These are phyloP conservation scores for Flammula alnicola DNA, from an alignment of 1,284 basidiomycete species.

Conservation along the genomic window DNA sequence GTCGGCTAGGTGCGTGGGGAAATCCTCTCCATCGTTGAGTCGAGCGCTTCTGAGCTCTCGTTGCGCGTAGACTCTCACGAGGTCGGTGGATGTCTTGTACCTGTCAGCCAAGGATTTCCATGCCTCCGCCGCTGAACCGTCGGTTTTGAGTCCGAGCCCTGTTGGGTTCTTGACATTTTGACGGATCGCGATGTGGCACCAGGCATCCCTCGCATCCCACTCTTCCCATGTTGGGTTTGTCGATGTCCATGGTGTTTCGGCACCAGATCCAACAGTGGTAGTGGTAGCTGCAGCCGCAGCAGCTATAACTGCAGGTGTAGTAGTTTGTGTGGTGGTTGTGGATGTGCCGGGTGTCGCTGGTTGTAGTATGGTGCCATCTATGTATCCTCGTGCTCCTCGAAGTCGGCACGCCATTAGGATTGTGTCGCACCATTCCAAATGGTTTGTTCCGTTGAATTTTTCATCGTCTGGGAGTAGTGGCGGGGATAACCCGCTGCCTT, in stretches of 20 bases:
- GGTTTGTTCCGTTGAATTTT: too few species aligned
- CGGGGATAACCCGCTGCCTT: too few species aligned
- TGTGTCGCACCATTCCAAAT: too few species aligned
- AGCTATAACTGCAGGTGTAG: too few species aligned
- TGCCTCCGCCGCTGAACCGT: constrained; percentile 24
- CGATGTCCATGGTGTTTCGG: constrained; percentile 14
- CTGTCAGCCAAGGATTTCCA: constrained; percentile 21
- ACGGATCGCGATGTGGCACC: constrained; percentile 16
- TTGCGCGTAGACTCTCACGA: constrained; percentile 11
- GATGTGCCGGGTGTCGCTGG: neutral
- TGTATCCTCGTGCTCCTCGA: constrained; percentile 20
- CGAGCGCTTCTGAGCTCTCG: constrained; percentile 1
- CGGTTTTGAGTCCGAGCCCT: constrained; percentile 20
- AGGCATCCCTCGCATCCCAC: constrained; percentile 23
- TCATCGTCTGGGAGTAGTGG: too few species aligned
- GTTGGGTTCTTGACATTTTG: constrained; percentile 25
- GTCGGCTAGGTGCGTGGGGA: constrained; percentile 9
- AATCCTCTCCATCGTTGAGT: constrained; percentile 14
- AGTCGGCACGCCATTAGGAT: constrained; percentile 12
- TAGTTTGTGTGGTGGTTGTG: constrained; percentile 1
- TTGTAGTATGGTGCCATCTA: constrained; percentile 17
- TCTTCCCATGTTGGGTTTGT: constrained; percentile 20
- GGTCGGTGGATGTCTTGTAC: constrained; percentile 11
- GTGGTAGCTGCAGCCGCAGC: too few species aligned
- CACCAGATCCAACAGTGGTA: neutral